Evolutionary conservation across 352 stramenopile genomes (phyloP).

Genomic region (Phytophthora hibernalis): DNA sequence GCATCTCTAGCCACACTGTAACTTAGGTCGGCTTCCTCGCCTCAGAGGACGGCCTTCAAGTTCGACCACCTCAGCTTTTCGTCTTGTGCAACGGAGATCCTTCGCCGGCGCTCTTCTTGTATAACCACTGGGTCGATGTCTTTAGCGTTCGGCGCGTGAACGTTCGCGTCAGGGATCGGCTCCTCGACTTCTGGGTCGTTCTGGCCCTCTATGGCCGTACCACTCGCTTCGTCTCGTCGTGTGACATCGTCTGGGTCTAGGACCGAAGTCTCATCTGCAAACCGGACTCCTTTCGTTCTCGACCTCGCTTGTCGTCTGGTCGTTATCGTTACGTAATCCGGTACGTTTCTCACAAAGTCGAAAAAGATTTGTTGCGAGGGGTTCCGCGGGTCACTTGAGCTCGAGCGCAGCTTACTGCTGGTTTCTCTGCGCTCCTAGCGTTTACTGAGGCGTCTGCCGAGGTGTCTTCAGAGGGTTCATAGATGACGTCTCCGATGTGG

Average conservation of each 20-base stretch:
- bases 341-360: background rate
- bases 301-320: background rate
- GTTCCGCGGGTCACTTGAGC: background rate
- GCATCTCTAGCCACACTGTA: conserved; percentile 4
- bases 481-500: conserved; percentile 13
- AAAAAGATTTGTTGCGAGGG: background rate
- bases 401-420: background rate
- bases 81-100: conserved; percentile 15
- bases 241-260: no score
- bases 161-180: background rate
- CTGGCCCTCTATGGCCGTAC: background rate
- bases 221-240: background rate
- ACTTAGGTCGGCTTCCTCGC: background rate
- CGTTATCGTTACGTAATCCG: background rate
- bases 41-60: conserved; percentile 8
- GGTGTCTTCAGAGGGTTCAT: background rate
- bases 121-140: conserved; percentile 10
- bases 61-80: conserved; percentile 16
- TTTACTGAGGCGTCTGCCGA: background rate
- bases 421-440: no score
- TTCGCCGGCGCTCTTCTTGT: conserved; percentile 8
- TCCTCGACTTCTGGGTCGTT: background rate
- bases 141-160: background rate
- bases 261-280: background rate
- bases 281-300: background rate